Evolutionary conservation across 495 filamentous ascomycete species (phyloP).

Genomic region (Aeminium ludgeri): DNA sequence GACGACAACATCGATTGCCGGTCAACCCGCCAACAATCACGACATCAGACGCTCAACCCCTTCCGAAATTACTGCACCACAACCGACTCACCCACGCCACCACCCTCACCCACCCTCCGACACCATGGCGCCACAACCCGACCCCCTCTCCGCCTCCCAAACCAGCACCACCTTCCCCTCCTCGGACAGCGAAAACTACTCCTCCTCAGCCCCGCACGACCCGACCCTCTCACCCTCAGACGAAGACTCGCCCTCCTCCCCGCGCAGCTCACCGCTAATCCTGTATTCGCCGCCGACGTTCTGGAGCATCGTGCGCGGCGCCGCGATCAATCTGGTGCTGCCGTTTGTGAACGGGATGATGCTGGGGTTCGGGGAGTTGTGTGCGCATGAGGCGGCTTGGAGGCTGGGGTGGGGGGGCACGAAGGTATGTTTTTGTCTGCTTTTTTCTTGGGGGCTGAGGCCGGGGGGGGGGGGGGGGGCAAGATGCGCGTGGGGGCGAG

Average conservation of each 20-base stretch:
- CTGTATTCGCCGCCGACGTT: conserved; percentile 78
- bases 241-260: conserved; percentile 18
- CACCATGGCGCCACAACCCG: conserved; percentile 31
- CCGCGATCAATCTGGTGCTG: conserved; percentile 83
- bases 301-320: conserved; percentile 69
- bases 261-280: conserved; percentile 45
- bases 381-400: conserved; percentile 90
- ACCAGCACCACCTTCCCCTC: conserved; percentile 66
- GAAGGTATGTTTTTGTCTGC: conserved; percentile 50
- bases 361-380: conserved; percentile 90
- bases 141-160: conserved; percentile 48
- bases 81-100: conserved; percentile 11
- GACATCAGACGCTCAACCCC: too few relatives aligned
- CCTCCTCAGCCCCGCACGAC: conserved; percentile 20
- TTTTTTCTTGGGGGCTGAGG: too few relatives aligned
- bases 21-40: too few relatives aligned
- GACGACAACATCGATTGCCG: too few relatives aligned
- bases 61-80: too few relatives aligned
- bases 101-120: conserved; percentile 14
- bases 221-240: background rate
- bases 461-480: too few relatives aligned
- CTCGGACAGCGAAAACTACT: conserved; percentile 72
- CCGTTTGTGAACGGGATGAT: conserved; percentile 97
- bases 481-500: too few relatives aligned
- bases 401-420: conserved; percentile 83